Conservation (phyloP, 441 rosid genomes). For the Pelargonium exstipulatum region DNA sequence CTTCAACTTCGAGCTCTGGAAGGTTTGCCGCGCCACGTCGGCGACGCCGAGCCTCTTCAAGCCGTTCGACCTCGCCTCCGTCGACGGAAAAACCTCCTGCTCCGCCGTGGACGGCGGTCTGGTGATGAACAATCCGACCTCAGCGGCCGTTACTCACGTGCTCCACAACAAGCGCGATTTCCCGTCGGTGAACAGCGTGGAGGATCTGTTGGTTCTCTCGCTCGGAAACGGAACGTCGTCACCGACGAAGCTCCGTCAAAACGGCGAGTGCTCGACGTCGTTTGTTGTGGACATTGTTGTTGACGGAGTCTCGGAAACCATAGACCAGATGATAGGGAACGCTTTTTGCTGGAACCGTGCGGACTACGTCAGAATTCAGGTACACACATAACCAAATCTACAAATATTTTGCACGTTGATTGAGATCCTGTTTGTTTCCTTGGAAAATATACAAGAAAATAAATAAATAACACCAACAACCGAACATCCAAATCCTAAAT, state of each 20-base stretch:
- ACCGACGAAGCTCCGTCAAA: conserved; percentile 28
- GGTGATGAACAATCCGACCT: conserved; percentile 92
- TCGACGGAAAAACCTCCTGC: conserved; percentile 74
- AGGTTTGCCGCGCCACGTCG: conserved; percentile 81
- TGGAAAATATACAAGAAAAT: too few relatives aligned
- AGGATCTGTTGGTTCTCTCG: conserved; percentile 76
- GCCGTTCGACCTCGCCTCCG: conserved; percentile 57
- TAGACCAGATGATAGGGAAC: conserved; percentile 27
- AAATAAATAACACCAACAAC: too few relatives aligned
- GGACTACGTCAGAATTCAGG: conserved; percentile 91
- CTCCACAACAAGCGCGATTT: conserved; percentile 91
- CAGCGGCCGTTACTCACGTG: conserved; percentile 87
- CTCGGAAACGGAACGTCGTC: conserved; percentile 65
- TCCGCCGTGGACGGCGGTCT: conserved; percentile 81
- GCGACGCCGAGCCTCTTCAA: conserved; percentile 77
- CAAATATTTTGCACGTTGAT: too few relatives aligned
- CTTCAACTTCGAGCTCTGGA: conserved; percentile 86
- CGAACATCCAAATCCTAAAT: too few relatives aligned
- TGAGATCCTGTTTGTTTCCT: conserved; percentile 18
- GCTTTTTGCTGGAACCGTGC: conserved; percentile 65
- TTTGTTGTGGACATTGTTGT: conserved; percentile 20
- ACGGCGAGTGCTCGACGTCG: conserved; percentile 2
- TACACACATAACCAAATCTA: conserved; percentile 9
- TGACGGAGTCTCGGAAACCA: conserved; percentile 25
- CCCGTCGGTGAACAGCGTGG: conserved; percentile 73